Evolutionary conservation across 305 asterid genomes (phyloP), one percentile per base, ranked within the genome.

Genomic region (Fraxinus platypoda): DNA sequence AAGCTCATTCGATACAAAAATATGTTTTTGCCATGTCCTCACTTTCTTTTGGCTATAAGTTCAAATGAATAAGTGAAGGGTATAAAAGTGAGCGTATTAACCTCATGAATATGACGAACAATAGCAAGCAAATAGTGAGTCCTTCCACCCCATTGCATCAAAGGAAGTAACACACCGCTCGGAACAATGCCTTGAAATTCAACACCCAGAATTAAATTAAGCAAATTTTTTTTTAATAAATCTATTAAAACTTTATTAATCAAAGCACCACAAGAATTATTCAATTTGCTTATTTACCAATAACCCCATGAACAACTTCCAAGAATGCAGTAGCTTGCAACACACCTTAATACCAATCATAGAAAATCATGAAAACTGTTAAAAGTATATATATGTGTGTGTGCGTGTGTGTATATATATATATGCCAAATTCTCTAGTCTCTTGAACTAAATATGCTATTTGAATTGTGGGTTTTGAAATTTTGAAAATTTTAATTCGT

Each of bases 61-160:
- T 49, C 0, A 21, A 4, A 33, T 62, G 13, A 41, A 75, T 5
- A 4, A 41, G 68, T 23, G 49, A 28, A 64, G 26, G 74, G 0
- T 21, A 54, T 17, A 17, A 52, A 38, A 78, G 9, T 31, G 12
- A 8, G 11, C 76, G 81, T 6, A 73, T 82, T 35, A 64, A 95
- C 99, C 99, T 91, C 97, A 1, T 57, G 75, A 81, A 95, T 88
- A 35, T 81, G 83, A 38, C 86, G 85, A 81, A 93, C 93, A 86
- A 94, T 59, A 78, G 98, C 99, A 59, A 93, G 87, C 88, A 95
- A 84, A 84, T 92, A 93, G 88, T 95, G 98, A 81, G 90, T 90
- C 90, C 94, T 90, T 85, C 99, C 99, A 84, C 94, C 96, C 99
- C 99, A 94, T 85, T 95, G 99, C 98, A 94, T 85, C 88, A 95